Conservation (phyloP, 805 yeast genomes). For the Ogataea neopini region DNA sequence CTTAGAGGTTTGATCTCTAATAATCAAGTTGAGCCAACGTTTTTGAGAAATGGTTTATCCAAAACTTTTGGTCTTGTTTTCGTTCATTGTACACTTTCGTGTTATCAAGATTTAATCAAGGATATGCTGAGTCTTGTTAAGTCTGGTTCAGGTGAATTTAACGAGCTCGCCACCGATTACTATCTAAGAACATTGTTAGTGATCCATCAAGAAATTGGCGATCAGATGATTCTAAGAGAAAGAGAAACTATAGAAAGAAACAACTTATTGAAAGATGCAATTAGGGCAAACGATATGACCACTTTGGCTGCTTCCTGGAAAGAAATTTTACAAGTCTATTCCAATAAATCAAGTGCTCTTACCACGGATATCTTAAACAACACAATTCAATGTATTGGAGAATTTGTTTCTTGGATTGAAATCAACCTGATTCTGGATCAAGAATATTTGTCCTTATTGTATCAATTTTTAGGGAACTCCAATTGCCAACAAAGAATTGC, state of each 20-base stretch:
- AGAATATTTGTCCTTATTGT: conserved; percentile 57
- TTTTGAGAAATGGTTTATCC: conserved; percentile 57
- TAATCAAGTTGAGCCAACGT: conserved; percentile 39
- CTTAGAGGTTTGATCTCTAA: conserved; percentile 34
- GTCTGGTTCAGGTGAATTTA: conserved; percentile 29
- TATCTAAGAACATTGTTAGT: conserved; percentile 71
- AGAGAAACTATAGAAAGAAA: conserved; percentile 64
- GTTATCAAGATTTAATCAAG: conserved; percentile 53
- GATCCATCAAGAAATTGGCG: conserved; percentile 91
- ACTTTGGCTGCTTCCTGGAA: conserved; percentile 68
- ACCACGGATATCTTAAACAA: conserved; percentile 53
- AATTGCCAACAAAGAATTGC: conserved; percentile 50
- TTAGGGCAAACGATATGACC: conserved; percentile 75
- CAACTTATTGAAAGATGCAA: conserved; percentile 73
- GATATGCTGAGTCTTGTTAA: conserved; percentile 46
- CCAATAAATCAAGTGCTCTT: conserved; percentile 28
- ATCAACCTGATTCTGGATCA: conserved; percentile 68
- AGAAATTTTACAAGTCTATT: conserved; percentile 46
- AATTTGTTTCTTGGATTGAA: conserved; percentile 92
- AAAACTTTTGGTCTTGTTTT: conserved; percentile 56
- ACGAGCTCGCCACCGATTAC: conserved; percentile 59
- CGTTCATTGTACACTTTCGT: conserved; percentile 44
- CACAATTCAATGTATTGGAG: conserved; percentile 69
- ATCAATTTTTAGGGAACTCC: conserved; percentile 47
- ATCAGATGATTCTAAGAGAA: conserved; percentile 76